phyloP scores from a whole-genome alignment of 768 basidiomycete genomes.

The Cystobasidium onofrii region DNA sequence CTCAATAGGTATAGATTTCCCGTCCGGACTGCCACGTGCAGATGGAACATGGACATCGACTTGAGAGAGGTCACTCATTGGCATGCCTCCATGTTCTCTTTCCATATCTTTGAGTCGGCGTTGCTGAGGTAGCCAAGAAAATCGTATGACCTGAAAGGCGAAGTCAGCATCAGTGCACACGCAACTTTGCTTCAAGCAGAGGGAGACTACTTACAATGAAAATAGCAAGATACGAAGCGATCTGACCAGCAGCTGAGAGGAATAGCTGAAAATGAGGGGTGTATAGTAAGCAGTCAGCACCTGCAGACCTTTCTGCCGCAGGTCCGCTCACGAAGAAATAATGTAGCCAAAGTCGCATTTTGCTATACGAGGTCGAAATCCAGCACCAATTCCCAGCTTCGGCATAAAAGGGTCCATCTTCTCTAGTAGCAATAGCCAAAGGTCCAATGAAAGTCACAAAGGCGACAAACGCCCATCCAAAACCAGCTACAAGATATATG shows the following conservation, averaged over 20 bases:
- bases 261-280: conserved; percentile 9
- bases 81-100: not conserved
- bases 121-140: not conserved
- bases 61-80: not conserved
- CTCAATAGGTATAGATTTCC: not conserved
- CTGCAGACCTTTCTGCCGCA: too few species aligned
- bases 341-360: conserved; percentile 27
- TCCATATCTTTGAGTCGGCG: not conserved
- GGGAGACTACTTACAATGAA: conserved; percentile 26
- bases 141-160: not conserved
- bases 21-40: not conserved
- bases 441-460: conserved; percentile 26
- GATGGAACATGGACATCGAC: not conserved
- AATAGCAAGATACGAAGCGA: conserved; percentile 2
- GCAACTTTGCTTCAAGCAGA: too few species aligned
- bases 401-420: conserved; percentile 27
- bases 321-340: conserved; percentile 32
- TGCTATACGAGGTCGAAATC: conserved; percentile 27
- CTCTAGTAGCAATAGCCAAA: not conserved
- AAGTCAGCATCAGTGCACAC: too few species aligned
- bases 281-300: not conserved
- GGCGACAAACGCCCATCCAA: conserved; percentile 16
- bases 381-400: conserved; percentile 34
- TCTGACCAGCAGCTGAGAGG: conserved; percentile 17
- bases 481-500: not conserved